Percentiles rank a stretch among this genome's conserved stretches.
phyloP scores from a whole-genome alignment of 768 basidiomycete genomes.

The Trametes sanguinea region DNA sequence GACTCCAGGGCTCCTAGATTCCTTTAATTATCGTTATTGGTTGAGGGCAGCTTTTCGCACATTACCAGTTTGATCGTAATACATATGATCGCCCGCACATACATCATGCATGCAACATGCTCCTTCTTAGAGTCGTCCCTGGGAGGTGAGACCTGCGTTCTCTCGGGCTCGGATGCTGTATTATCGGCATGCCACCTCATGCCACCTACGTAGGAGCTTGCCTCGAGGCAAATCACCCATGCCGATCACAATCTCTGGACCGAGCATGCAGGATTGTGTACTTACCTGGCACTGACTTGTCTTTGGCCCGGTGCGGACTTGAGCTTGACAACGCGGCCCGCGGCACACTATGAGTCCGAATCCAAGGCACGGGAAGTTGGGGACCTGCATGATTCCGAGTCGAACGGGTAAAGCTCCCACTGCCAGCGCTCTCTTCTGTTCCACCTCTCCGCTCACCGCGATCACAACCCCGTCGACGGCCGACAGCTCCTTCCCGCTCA shows the following conservation, averaged over 20 bases:
- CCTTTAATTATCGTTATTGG: slow-evolving; percentile 20
- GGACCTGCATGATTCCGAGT: slow-evolving; percentile 13
- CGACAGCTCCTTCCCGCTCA: neutral
- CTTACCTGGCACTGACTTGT: neutral
- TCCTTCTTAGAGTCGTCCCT: neutral
- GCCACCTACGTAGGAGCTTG: slow-evolving; percentile 4
- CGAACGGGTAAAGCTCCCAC: neutral
- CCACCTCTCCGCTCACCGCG: neutral
- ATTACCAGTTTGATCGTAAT: slow-evolving; percentile 20
- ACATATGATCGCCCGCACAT: slow-evolving; percentile 15
- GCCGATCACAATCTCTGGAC: slow-evolving; percentile 1
- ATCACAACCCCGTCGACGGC: neutral
- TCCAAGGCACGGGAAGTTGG: neutral
- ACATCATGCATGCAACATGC: neutral
- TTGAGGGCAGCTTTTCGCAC: slow-evolving; percentile 13
- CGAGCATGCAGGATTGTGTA: neutral
- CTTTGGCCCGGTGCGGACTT: neutral
- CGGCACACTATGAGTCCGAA: neutral
- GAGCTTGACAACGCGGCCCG: neutral
- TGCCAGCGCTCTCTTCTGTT: neutral
- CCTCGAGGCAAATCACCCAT: neutral
- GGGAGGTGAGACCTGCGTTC: neutral
- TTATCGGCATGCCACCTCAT: neutral
- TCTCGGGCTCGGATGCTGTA: neutral
- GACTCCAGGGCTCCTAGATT: slow-evolving; percentile 12